These are phyloP conservation scores for Colletotrichum tropicale DNA, from an alignment of 2,329 filamentous ascomycete species.

Conservation along the genomic window DNA sequence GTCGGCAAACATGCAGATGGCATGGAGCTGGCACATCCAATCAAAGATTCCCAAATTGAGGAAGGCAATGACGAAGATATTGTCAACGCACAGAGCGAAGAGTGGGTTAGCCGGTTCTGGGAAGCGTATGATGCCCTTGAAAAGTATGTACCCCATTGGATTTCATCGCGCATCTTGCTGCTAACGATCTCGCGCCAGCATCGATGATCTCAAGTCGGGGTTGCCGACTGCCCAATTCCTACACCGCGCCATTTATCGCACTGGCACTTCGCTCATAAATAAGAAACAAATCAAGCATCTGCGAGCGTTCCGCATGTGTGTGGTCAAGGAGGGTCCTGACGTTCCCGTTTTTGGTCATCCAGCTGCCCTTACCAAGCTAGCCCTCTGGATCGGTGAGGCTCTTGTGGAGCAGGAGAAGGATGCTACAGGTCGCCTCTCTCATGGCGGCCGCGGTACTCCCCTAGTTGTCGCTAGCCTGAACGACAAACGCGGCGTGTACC, in stretches of 20 bases:
- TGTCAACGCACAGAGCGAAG: constrained; percentile 59
- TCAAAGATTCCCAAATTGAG: constrained; percentile 37
- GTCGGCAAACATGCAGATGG: constrained; percentile 69
- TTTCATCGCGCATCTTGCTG: constrained; percentile 50
- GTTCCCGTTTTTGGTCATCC: constrained; percentile 92
- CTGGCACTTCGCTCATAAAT: constrained; percentile 86
- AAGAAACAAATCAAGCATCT: constrained; percentile 95
- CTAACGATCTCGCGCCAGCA: constrained; percentile 53
- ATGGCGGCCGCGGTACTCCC: constrained; percentile 77
- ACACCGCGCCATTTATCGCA: constrained; percentile 90
- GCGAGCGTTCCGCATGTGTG: constrained; percentile 90
- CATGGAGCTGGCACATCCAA: constrained; percentile 30
- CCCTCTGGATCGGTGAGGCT: constrained; percentile 92
- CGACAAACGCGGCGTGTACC: constrained; percentile 84
- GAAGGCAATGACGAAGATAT: constrained; percentile 46
- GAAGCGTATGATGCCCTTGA: constrained; percentile 75
- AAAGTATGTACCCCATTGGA: constrained; percentile 53
- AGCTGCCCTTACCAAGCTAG: constrained; percentile 89
- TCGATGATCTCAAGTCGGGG: constrained; percentile 76
- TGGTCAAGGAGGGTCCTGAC: constrained; percentile 94
- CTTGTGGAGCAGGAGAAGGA: constrained; percentile 89
- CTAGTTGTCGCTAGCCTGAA: constrained; percentile 91
- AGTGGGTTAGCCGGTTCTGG: constrained; percentile 73
- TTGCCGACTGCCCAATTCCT: constrained; percentile 87
- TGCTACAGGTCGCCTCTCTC: constrained; percentile 68